Conservation (phyloP, 345 rosid species). For the Kernera saxatilis region DNA sequence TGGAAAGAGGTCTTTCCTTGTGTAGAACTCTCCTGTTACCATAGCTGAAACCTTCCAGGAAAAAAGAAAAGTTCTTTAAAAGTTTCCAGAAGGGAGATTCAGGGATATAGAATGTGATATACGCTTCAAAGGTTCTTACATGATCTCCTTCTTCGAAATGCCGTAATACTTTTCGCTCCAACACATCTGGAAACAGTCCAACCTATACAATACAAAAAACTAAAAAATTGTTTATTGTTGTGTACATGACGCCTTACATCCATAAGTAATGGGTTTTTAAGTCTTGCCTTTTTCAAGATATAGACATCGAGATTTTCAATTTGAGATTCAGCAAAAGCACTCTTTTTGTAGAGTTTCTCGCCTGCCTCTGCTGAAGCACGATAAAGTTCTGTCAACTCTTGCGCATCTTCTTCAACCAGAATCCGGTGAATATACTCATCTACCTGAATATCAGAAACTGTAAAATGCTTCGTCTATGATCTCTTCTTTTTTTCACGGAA, state of each 20-base stretch:
- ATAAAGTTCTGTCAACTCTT: conserved; percentile 40
- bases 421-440: conserved; percentile 77
- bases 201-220: conserved; percentile 39
- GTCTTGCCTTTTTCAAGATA: conserved; percentile 54
- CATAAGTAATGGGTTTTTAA: not conserved
- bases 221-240: not conserved
- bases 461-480: conserved; percentile 16
- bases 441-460: conserved; percentile 43
- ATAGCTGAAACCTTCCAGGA: conserved; percentile 72
- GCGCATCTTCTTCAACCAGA: conserved; percentile 78
- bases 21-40: conserved; percentile 83
- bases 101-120: not conserved
- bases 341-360: conserved; percentile 57
- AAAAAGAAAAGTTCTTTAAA: not conserved
- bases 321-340: conserved; percentile 73
- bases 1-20: conserved; percentile 71
- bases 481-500: not conserved
- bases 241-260: not conserved
- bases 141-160: conserved; percentile 72
- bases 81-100: not conserved
- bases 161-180: conserved; percentile 66
- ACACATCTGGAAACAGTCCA: conserved; percentile 76
- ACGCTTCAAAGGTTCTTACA: conserved; percentile 39
- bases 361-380: conserved; percentile 68
- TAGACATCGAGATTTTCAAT: conserved; percentile 49